Conservation (phyloP, 306 rosid species). For the Lupinus albus region DNA sequence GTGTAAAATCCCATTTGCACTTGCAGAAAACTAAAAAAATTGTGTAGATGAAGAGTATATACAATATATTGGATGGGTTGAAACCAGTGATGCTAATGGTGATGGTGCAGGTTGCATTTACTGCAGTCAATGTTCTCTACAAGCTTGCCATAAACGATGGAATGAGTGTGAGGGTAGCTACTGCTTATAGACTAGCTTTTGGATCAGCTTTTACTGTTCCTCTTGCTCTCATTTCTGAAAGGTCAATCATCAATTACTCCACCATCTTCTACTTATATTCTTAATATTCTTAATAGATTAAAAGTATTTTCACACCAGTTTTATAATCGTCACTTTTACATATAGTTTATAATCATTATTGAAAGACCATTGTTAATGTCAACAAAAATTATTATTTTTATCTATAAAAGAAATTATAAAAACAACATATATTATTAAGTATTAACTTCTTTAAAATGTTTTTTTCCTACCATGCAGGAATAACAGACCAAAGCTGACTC, state of each 20-base stretch:
- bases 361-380: too few species aligned
- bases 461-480: constrained; percentile 32
- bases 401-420: too few species aligned
- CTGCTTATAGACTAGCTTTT: constrained; percentile 46
- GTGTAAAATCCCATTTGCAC: background rate
- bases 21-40: background rate
- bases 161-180: constrained; percentile 37
- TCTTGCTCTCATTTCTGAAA: constrained; percentile 41
- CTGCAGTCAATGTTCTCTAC: constrained; percentile 42
- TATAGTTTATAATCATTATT: too few species aligned
- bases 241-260: constrained; percentile 21
- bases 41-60: constrained; percentile 19
- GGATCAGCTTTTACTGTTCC: constrained; percentile 38
- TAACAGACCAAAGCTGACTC: constrained; percentile 46
- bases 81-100: constrained; percentile 52
- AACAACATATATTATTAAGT: too few species aligned
- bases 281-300: too few species aligned
- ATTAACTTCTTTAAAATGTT: background rate
- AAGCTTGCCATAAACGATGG: constrained; percentile 46
- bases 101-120: constrained; percentile 42
- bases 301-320: too few species aligned
- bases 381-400: too few species aligned
- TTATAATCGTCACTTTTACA: too few species aligned
- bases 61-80: constrained; percentile 32
- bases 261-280: too few species aligned